phyloP scores from a whole-genome alignment of 306 rosid species.

The Pueraria montana region DNA sequence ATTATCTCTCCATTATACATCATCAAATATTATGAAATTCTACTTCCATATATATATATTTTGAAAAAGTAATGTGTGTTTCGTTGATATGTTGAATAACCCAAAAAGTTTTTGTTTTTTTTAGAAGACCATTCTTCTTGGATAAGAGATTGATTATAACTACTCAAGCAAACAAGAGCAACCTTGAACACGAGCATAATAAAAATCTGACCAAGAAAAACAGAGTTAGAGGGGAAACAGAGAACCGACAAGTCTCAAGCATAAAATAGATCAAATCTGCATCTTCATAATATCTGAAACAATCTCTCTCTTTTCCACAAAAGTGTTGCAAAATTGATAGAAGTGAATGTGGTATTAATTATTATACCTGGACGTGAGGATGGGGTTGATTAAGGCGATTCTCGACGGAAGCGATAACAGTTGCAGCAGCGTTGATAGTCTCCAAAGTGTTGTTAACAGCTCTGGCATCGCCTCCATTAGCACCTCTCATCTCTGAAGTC shows the following conservation, averaged over 20 bases:
- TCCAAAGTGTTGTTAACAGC: conserved; percentile 66
- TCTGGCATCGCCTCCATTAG: conserved; percentile 58
- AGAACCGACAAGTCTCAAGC: conserved; percentile 9
- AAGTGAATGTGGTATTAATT: not conserved
- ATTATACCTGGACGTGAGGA: conserved; percentile 62
- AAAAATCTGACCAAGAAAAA: not conserved
- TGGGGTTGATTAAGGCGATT: conserved; percentile 67
- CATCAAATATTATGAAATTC: too few relatives aligned
- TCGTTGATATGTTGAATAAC: conserved; percentile 21
- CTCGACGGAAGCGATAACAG: conserved; percentile 73
- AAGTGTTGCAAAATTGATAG: not conserved
- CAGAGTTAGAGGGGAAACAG: not conserved
- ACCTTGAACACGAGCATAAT: not conserved
- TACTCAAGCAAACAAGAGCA: conserved; percentile 14
- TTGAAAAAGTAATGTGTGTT: conserved; percentile 14
- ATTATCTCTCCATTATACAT: not conserved
- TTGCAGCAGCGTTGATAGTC: conserved; percentile 94
- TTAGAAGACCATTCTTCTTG: not conserved
- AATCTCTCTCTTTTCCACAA: not conserved
- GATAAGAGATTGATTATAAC: conserved; percentile 27
- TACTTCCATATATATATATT: not conserved
- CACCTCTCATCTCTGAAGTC: conserved; percentile 71
- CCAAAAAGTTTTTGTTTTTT: not conserved
- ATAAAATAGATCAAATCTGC: conserved; percentile 5
- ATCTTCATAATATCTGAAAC: not conserved